Evolutionary conservation across 1,139 yeast genomes (phyloP).

Genomic region (Zygoascus hellenicus): DNA sequence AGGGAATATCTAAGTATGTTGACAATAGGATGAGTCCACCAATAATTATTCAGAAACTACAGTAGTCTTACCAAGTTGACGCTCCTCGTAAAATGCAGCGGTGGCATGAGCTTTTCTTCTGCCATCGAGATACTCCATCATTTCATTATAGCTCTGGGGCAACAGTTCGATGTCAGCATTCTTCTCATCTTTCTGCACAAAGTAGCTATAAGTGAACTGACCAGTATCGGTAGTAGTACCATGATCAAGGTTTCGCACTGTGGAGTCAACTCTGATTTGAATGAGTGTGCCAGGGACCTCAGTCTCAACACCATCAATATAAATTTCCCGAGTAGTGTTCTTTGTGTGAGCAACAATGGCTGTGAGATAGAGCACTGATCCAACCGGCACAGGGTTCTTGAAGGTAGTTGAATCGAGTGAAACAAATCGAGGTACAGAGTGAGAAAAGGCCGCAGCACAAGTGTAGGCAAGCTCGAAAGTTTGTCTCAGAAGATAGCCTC

Average conservation of each 20-base stretch:
- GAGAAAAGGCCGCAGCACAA: conserved; percentile 82
- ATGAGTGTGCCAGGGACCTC: conserved; percentile 82
- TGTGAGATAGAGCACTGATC: conserved; percentile 74
- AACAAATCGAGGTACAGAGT: conserved; percentile 79
- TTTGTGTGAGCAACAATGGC: conserved; percentile 77
- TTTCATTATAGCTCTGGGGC: conserved; percentile 84
- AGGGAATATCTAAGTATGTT: background rate
- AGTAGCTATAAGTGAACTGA: conserved; percentile 81
- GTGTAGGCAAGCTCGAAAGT: conserved; percentile 90
- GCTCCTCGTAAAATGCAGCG: conserved; percentile 44
- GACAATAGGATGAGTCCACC: background rate
- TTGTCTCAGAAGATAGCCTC: conserved; percentile 87
- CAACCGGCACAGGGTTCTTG: conserved; percentile 92
- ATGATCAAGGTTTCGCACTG: conserved; percentile 61
- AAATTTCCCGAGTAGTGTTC: conserved; percentile 24
- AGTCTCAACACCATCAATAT: conserved; percentile 31
- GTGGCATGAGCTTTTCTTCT: conserved; percentile 85
- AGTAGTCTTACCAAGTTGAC: conserved; percentile 19
- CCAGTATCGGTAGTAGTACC: conserved; percentile 67
- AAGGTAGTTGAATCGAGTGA: conserved; percentile 88
- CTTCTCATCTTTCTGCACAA: conserved; percentile 42
- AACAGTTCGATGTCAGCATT: conserved; percentile 46
- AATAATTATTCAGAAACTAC: conserved; percentile 20
- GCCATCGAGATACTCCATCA: conserved; percentile 88
- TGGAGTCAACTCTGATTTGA: conserved; percentile 83